phyloP scores from a whole-genome alignment of 352 stramenopile genomes.

The Globisporangium okanoganense region DNA sequence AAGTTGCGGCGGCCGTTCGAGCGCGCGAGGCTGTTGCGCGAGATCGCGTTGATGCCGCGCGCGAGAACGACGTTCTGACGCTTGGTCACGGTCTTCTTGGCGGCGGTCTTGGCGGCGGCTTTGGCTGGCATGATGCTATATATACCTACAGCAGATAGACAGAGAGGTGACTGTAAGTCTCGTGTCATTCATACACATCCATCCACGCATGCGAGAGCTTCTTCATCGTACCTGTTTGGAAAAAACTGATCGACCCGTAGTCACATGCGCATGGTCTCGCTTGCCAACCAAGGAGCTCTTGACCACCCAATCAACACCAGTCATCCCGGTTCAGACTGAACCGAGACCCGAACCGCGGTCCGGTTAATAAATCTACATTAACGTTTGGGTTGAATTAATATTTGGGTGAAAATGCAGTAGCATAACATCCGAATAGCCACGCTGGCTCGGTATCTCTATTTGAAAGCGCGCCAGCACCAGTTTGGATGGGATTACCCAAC shows the following conservation, averaged over 20 bases:
- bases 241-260: conserved; percentile 30
- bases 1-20: conserved; percentile 59
- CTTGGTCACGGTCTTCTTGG: conserved; percentile 23
- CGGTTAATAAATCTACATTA: not conserved
- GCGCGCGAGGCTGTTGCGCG: conserved; percentile 53
- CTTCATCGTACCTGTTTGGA: conserved; percentile 55
- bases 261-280: not conserved
- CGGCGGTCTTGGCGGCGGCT: conserved; percentile 38
- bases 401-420: no score
- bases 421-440: not conserved
- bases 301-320: conserved; percentile 12
- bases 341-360: not conserved
- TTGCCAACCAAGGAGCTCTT: conserved; percentile 4
- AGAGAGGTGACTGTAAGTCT: not conserved
- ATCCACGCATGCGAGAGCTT: not conserved
- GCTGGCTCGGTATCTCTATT: not conserved
- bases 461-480: not conserved
- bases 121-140: conserved; percentile 38
- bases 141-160: conserved; percentile 29
- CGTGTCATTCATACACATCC: not conserved
- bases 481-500: not conserved
- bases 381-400: no score
- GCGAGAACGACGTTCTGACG: conserved; percentile 70
- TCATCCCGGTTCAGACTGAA: conserved; percentile 4
- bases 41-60: conserved; percentile 78